These are phyloP conservation scores for Zygosaccharomyces rouxii DNA, from an alignment of 805 yeast species.

Conservation along the genomic window DNA sequence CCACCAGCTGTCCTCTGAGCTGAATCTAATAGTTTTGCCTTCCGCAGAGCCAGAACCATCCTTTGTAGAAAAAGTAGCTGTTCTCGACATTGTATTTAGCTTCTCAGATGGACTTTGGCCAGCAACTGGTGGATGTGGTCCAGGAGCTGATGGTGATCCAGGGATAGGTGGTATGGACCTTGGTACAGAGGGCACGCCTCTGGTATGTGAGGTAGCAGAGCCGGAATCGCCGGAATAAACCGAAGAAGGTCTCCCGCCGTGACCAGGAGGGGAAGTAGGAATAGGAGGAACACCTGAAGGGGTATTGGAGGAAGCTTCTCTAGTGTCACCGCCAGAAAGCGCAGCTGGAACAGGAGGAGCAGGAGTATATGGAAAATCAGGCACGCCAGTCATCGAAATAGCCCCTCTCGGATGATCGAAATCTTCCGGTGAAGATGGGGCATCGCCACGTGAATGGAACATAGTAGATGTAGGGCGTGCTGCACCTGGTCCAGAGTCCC, in stretches of 20 bases:
- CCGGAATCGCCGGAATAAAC: not conserved
- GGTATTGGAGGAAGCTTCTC: constrained; percentile 1
- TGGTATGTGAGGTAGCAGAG: constrained; percentile 1
- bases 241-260: constrained; percentile 17
- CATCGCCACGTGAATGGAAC: not conserved
- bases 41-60: constrained; percentile 10
- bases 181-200: constrained; percentile 10
- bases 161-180: constrained; percentile 23
- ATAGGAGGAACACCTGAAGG: constrained; percentile 10
- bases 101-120: constrained; percentile 11
- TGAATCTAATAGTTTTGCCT: constrained; percentile 13
- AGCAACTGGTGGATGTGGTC: constrained; percentile 8
- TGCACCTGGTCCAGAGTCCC: not conserved
- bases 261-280: constrained; percentile 19
- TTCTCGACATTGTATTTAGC: not conserved
- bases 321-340: constrained; percentile 5
- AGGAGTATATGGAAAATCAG: constrained; percentile 13
- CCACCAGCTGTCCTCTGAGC: constrained; percentile 61
- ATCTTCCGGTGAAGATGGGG: not conserved
- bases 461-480: not conserved
- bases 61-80: constrained; percentile 11
- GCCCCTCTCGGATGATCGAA: not conserved
- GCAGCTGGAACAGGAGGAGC: constrained; percentile 18
- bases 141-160: constrained; percentile 17
- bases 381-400: not conserved